Evolutionary conservation across 306 rosid genomes (phyloP), one percentile per base, ranked within the genome.

Genomic region (Pyrus pyrifolia): DNA sequence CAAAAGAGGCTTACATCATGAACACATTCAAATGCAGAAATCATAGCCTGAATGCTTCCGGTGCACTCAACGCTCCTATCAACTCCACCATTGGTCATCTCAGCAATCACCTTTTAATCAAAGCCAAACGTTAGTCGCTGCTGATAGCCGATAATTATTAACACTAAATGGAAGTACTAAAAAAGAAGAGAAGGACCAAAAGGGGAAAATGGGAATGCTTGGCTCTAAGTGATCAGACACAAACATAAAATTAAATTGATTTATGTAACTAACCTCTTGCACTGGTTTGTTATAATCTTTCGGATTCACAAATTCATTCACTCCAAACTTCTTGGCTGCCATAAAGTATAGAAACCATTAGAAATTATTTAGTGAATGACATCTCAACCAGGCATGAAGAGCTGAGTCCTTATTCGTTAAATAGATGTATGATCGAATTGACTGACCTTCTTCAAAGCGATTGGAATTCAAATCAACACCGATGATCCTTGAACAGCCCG

Each of bases 51-150:
- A 62, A 90, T 35, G 83, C 93, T 93, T 27, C 97, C 97, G 0
- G 97, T 93, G 74, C 98, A 93, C 76, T 93, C 98, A 29, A 93
- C 73, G 35, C 96, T 91, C 38, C 96, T 89, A 81, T 93, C 98
- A 27, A 93, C 98, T 46, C 97, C 98, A 63, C 97, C 97, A 8
- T 86, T 72, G 4, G 98, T 93, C 96, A 93, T 87, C 66, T 84
- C 96, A 67, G 91, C 96, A 44, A 93, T 86, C 12, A 94, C 97
- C 93, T 92, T 68, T 25, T 33, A 27, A 75, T 38, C 72, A 63
- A 81, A 76, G 27, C 73, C 66, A 81, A 67, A 81, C 9, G 44
- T 65, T 29, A 51, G 31, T 12, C 68, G n/a, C 57, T 25, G 29
- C 57, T 25, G 17, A 22, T 33, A 31, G 29, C 44, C 6, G 10